Percentiles rank a stretch among this genome's conserved stretches.
Evolutionary conservation across 2,329 filamentous ascomycete genomes (phyloP).

Genomic region (Torrubiella hemipterigena): DNA sequence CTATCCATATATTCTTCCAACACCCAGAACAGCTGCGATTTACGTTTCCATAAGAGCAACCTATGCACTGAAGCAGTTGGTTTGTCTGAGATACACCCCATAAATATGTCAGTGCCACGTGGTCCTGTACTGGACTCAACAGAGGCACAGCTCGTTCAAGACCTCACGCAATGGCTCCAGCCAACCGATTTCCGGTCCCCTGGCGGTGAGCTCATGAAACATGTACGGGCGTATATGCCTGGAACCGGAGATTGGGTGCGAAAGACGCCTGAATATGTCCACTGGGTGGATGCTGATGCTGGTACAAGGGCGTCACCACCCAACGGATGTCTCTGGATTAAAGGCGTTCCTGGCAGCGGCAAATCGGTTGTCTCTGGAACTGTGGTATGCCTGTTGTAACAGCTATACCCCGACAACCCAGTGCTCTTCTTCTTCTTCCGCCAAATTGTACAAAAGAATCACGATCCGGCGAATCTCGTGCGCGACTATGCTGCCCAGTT

Average conservation of each 20-base stretch:
- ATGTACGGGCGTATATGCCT: constrained; percentile 10
- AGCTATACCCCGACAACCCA: constrained; percentile 7
- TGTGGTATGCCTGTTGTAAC: constrained; percentile 8
- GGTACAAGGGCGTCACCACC: too few relatives aligned
- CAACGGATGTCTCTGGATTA: constrained; percentile 18
- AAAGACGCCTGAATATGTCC: constrained; percentile 7
- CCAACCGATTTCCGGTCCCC: constrained; percentile 14
- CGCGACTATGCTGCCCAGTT: constrained; percentile 23
- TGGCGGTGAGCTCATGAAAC: constrained; percentile 15
- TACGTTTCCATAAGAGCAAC: too few relatives aligned
- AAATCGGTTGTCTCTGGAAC: constrained; percentile 22
- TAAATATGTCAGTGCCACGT: too few relatives aligned
- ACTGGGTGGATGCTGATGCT: too few relatives aligned
- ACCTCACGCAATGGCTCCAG: constrained; percentile 19
- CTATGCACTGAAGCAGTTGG: too few relatives aligned
- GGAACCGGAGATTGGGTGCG: constrained; percentile 13
- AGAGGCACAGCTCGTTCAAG: too few relatives aligned
- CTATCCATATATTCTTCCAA: too few relatives aligned
- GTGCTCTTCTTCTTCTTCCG: constrained; percentile 27
- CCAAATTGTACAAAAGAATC: constrained; percentile 23
- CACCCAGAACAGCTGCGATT: too few relatives aligned
- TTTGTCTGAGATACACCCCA: too few relatives aligned
- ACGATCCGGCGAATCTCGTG: constrained; percentile 15
- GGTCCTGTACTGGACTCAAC: too few relatives aligned
- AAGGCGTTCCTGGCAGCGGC: constrained; percentile 24